phyloP scores from a whole-genome alignment of 257 asterid species.

The Ocimum tenuiflorum region DNA sequence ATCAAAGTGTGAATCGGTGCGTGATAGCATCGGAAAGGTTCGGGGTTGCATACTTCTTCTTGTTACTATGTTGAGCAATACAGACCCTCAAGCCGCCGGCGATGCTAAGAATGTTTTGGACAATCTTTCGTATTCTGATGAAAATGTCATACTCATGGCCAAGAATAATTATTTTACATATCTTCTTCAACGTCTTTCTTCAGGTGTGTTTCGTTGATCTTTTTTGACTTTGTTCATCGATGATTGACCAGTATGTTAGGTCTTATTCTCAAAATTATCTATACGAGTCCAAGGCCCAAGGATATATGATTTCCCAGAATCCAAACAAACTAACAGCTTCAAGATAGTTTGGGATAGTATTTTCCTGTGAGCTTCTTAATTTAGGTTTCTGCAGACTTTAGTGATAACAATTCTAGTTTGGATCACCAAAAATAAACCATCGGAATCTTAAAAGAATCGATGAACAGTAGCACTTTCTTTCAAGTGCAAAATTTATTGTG shows the following conservation, averaged over 20 bases:
- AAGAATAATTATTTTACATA: constrained; percentile 45
- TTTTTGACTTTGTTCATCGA: background rate
- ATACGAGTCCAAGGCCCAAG: too few species aligned
- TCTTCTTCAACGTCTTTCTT: constrained; percentile 53
- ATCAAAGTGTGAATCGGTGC: constrained; percentile 37
- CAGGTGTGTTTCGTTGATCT: constrained; percentile 34
- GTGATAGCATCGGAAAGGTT: constrained; percentile 47
- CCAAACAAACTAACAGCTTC: too few species aligned
- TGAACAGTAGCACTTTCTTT: too few species aligned
- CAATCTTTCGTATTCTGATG: constrained; percentile 57
- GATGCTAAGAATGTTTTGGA: constrained; percentile 47
- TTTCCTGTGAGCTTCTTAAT: too few species aligned
- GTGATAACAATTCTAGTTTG: too few species aligned
- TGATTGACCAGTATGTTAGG: background rate
- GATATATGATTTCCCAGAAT: too few species aligned
- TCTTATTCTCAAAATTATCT: too few species aligned
- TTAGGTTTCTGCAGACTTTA: too few species aligned
- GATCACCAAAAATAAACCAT: too few species aligned
- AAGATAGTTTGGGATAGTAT: too few species aligned
- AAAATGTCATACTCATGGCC: constrained; percentile 59
- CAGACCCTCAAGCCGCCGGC: constrained; percentile 45
- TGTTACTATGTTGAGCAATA: constrained; percentile 45
- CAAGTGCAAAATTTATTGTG: too few species aligned
- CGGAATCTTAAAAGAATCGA: too few species aligned
- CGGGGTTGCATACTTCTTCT: constrained; percentile 60